Evolutionary conservation across 495 filamentous ascomycete genomes (phyloP).

Genomic region (Xylaria intraflava): DNA sequence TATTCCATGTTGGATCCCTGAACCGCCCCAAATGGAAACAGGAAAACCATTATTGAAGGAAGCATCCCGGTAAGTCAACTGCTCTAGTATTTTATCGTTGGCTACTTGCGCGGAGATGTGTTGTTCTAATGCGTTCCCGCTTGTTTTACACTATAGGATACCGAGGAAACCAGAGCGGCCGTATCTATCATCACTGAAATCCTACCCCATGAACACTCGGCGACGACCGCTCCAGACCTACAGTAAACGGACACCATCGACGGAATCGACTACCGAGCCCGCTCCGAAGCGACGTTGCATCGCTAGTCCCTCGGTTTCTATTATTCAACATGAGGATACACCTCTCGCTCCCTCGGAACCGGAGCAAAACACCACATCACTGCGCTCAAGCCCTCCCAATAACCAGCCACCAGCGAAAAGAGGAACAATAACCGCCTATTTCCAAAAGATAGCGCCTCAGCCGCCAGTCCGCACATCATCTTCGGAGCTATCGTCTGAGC

Average conservation of each 20-base stretch:
- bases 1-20: background rate
- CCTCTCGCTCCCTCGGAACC: background rate
- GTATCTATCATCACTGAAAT: conserved; percentile 8
- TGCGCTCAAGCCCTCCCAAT: background rate
- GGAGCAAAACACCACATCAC: background rate
- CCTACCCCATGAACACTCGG: conserved; percentile 8
- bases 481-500: conserved; percentile 12
- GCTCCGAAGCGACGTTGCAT: conserved; percentile 14
- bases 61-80: background rate
- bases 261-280: conserved; percentile 10
- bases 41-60: background rate
- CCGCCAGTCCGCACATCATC: conserved; percentile 8
- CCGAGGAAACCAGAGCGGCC: conserved; percentile 8
- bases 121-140: background rate
- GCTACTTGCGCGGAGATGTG: background rate
- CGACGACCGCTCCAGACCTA: conserved; percentile 41
- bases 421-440: conserved; percentile 39
- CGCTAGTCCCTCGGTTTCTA: background rate
- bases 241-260: conserved; percentile 25
- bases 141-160: background rate
- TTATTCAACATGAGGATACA: background rate
- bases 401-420: conserved; percentile 17
- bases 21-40: conserved; percentile 1
- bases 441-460: conserved; percentile 24
- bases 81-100: background rate